Evolutionary conservation across 345 rosid genomes (phyloP).

Genomic region (Limnanthes douglasii): DNA sequence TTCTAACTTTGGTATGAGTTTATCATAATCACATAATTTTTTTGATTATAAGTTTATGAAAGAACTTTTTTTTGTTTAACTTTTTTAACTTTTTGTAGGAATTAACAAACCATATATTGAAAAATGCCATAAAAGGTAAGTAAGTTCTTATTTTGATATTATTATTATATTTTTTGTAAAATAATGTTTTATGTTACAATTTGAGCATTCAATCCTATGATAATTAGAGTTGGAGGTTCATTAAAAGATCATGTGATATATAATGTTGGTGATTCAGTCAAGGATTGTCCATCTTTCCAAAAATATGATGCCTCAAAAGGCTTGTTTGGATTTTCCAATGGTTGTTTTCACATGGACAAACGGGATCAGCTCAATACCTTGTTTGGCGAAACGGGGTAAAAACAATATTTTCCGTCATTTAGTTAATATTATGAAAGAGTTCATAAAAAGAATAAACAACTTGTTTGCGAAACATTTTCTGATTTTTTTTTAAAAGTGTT

Average conservation of each 20-base stretch:
- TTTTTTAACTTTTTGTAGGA: conserved; percentile 29
- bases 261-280: conserved; percentile 16
- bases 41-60: neutral
- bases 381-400: conserved; percentile 32
- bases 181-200: neutral
- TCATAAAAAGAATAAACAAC: no score
- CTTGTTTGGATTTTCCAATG: conserved; percentile 36
- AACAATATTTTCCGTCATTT: neutral
- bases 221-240: conserved; percentile 19
- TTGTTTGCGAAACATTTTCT: no score
- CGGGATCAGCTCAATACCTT: conserved; percentile 36
- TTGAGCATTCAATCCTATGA: conserved; percentile 31
- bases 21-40: no score
- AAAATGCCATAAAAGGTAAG: conserved; percentile 39
- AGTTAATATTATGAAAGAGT: no score
- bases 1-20: conserved; percentile 27
- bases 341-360: conserved; percentile 29
- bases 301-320: conserved; percentile 5
- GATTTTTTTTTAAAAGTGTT: no score
- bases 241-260: conserved; percentile 38
- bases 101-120: conserved; percentile 27
- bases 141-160: neutral
- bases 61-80: no score
- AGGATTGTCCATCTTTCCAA: conserved; percentile 19
- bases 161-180: neutral